These are phyloP conservation scores for Podospora sp. DNA, from an alignment of 495 filamentous ascomycete genomes.

Conservation along the genomic window DNA sequence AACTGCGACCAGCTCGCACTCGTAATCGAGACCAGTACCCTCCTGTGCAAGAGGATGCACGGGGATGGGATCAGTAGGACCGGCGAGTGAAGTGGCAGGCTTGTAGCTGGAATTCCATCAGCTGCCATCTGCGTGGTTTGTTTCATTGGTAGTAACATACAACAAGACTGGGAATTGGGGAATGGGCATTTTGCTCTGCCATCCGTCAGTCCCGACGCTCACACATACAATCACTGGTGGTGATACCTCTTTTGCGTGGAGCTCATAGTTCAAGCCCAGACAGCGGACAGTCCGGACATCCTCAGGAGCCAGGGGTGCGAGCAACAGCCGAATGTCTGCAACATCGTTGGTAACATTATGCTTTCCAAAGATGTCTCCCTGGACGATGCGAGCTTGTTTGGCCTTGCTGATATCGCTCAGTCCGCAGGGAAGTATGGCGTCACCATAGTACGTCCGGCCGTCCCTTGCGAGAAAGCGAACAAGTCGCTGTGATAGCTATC, in stretches of 20 bases:
- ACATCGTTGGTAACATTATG: slow-evolving; percentile 71
- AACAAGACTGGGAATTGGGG: slow-evolving; percentile 77
- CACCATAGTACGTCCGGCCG: slow-evolving; percentile 78
- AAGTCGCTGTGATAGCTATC: slow-evolving; percentile 62
- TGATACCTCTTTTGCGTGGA: slow-evolving; percentile 72
- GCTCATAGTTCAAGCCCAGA: slow-evolving; percentile 78
- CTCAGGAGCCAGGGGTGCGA: slow-evolving; percentile 67
- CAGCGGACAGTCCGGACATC: slow-evolving; percentile 77
- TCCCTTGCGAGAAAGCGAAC: slow-evolving; percentile 78
- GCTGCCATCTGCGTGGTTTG: too few species aligned
- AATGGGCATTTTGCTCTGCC: slow-evolving; percentile 66
- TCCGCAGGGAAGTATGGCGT: slow-evolving; percentile 73
- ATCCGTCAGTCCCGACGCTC: slow-evolving; percentile 6
- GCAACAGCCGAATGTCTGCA: slow-evolving; percentile 64
- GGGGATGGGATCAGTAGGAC: slow-evolving; percentile 71
- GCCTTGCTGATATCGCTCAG: slow-evolving; percentile 67
- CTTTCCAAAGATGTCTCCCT: slow-evolving; percentile 72
- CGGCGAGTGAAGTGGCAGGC: slow-evolving; percentile 69
- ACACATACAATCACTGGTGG: background rate
- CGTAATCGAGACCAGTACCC: slow-evolving; percentile 73
- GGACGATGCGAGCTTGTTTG: slow-evolving; percentile 67
- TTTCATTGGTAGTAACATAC: slow-evolving; percentile 39
- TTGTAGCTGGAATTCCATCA: slow-evolving; percentile 59
- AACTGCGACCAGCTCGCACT: slow-evolving; percentile 78
- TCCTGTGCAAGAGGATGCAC: slow-evolving; percentile 60